Base-by-base conservation (phyloP, 1,139 yeast species). In the Meyerozyma guilliermondii region DNA sequence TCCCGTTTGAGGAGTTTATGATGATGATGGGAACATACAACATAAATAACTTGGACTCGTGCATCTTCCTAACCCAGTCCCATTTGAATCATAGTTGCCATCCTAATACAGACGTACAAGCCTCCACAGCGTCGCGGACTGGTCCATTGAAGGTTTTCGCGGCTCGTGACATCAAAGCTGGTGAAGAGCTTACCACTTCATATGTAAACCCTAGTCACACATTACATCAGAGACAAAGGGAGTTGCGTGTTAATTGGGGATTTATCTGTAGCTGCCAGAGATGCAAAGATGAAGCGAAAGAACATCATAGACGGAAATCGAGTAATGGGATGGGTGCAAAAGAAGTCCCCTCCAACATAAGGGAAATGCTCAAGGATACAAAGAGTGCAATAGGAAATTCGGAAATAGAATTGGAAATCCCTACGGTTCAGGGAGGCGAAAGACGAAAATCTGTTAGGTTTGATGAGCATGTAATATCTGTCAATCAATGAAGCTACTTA, bases 181-280 rank as follows among this genome's bases (percentile, higher is more conserved):
- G 83, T 14, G 89, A 84, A 52, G 94, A 87, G 56, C 69, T 87
- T 39, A 67, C 78, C 0, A 80, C 87, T 1, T 72, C 85, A 1
- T 87, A 87, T 53, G 87, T 87, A 1, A 80, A 84, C 51, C 87
- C 91, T 2, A 60, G 68, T 8, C 81, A 79, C 53, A 78, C 80
- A 3, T 77, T 82, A 7, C 76, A 72, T 38, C 80, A 81, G 49
- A 76, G 96, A 50, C 82, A 80, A 54, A 63, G 86, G 47, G 82
- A 78, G 49, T 65, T 87, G 41, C 66, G 91, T 44, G 80, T 81
- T n/a, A 82, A 84, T 53, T 87, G 89, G 88, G 95, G 95, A 5
- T 87, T 87, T 58, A 55, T 75, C n/a, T 87, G 96, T 60, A 64
- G 59, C 22, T 87, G 96, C 59, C 51, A 60, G 8, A 77, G 83